Evolutionary conservation across 257 asterid species (phyloP).

Genomic region (Agastache rugosa): DNA sequence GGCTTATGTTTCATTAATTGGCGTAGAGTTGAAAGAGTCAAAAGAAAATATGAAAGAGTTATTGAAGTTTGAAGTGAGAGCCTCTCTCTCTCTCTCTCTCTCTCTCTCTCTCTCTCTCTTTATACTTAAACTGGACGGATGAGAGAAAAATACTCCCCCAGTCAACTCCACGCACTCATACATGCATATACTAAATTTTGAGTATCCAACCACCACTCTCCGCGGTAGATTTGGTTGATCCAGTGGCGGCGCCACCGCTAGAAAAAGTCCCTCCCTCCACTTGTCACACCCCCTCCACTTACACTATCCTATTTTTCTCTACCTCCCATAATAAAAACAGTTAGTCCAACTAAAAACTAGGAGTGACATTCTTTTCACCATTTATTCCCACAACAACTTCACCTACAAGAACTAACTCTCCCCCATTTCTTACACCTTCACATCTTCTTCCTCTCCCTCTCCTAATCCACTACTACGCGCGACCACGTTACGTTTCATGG

Average conservation of each 20-base stretch:
- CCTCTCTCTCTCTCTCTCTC: conserved; percentile 22
- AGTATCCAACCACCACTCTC: conserved; percentile 31
- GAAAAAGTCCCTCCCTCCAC: conserved; percentile 68
- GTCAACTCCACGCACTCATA: conserved; percentile 36
- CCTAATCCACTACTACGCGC: too few species aligned
- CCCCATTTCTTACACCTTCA: conserved; percentile 16
- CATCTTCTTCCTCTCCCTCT: not conserved
- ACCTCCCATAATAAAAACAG: conserved; percentile 53
- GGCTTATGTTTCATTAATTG: not conserved
- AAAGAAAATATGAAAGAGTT: not conserved
- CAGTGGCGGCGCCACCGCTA: conserved; percentile 60
- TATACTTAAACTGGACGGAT: conserved; percentile 45
- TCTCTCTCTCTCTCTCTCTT: not conserved
- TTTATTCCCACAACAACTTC: conserved; percentile 59
- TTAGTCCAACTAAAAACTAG: conserved; percentile 71
- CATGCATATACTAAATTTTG: conserved; percentile 6
- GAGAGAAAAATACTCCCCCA: conserved; percentile 63
- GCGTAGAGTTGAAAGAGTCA: not conserved
- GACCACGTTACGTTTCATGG: conserved; percentile 31
- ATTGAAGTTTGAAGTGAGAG: not conserved
- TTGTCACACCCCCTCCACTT: conserved; percentile 59
- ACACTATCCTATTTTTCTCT: conserved; percentile 63
- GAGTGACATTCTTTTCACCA: conserved; percentile 54
- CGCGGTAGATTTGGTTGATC: conserved; percentile 39
- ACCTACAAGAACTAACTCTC: conserved; percentile 53